Conservation (phyloP, 2,329 filamentous ascomycete genomes). For the Aulographum hederae region DNA sequence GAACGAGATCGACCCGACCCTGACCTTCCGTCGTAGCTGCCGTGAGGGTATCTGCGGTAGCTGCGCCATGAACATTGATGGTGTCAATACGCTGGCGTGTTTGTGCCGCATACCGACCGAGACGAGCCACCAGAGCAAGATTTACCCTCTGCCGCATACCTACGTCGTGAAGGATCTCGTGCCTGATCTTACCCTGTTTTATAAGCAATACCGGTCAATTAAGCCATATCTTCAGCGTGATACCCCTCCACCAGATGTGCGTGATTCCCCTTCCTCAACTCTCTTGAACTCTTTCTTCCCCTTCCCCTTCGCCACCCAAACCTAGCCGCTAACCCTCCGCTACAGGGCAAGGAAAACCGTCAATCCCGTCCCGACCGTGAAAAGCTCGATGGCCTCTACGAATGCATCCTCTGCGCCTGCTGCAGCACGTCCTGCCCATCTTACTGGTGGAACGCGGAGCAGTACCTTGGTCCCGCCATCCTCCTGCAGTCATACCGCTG, state of each 20-base stretch:
- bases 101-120: constrained; percentile 91
- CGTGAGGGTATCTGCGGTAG: constrained; percentile 96
- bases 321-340: constrained; percentile 8
- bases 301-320: constrained; percentile 3
- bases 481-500: constrained; percentile 96
- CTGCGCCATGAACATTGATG: constrained; percentile 99
- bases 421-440: constrained; percentile 98
- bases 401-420: constrained; percentile 98
- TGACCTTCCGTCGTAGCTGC: constrained; percentile 92
- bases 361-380: constrained; percentile 83
- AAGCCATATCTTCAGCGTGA: constrained; percentile 95
- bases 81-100: constrained; percentile 93
- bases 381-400: constrained; percentile 96
- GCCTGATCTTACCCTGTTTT: constrained; percentile 93
- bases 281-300: background rate
- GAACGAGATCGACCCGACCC: constrained; percentile 92
- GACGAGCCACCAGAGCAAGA: constrained; percentile 62
- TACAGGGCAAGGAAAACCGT: constrained; percentile 74
- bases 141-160: constrained; percentile 95
- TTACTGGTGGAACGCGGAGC: constrained; percentile 99
- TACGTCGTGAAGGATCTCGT: constrained; percentile 99
- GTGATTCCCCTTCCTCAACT: constrained; percentile 20
- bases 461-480: constrained; percentile 93
- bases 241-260: constrained; percentile 65
- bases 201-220: constrained; percentile 99